Percentiles rank a stretch among this genome's conserved stretches.
These are phyloP conservation scores for Talaromyces sp. DNA, from an alignment of 2,329 filamentous ascomycete species.

Conservation along the genomic window DNA sequence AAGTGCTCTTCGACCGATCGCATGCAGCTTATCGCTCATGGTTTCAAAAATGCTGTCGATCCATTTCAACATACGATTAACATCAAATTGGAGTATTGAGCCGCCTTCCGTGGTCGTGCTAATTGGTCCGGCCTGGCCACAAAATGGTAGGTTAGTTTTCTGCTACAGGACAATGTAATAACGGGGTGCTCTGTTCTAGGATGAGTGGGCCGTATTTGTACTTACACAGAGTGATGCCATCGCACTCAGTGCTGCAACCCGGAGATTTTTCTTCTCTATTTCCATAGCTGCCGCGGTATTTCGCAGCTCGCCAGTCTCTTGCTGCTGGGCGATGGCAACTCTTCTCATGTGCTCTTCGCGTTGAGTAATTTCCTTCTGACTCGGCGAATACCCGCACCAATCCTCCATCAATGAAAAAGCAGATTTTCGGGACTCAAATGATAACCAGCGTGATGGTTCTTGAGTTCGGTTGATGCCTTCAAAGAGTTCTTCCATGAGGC, in stretches of 20 bases:
- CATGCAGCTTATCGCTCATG: conserved; percentile 83
- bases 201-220: conserved; percentile 6
- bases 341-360: conserved; percentile 84
- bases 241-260: conserved; percentile 83
- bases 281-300: conserved; percentile 86
- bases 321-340: conserved; percentile 73
- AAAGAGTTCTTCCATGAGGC: conserved; percentile 86
- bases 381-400: conserved; percentile 96
- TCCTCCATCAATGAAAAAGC: conserved; percentile 97
- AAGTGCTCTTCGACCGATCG: conserved; percentile 80
- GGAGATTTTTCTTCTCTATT: conserved; percentile 90
- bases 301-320: conserved; percentile 65
- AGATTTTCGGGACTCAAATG: conserved; percentile 92
- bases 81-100: conserved; percentile 82
- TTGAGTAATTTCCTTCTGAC: conserved; percentile 73
- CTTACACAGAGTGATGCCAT: conserved; percentile 91
- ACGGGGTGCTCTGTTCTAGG: neutral
- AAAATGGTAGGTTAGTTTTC: neutral
- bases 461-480: conserved; percentile 81
- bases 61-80: conserved; percentile 90
- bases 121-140: conserved; percentile 57
- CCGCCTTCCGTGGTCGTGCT: conserved; percentile 84
- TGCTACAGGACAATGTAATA: neutral
- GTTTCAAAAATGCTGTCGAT: conserved; percentile 92
- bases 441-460: conserved; percentile 90